Evolutionary conservation across 805 yeast species (phyloP).

Genomic region (Kodamaea fukazawae): DNA sequence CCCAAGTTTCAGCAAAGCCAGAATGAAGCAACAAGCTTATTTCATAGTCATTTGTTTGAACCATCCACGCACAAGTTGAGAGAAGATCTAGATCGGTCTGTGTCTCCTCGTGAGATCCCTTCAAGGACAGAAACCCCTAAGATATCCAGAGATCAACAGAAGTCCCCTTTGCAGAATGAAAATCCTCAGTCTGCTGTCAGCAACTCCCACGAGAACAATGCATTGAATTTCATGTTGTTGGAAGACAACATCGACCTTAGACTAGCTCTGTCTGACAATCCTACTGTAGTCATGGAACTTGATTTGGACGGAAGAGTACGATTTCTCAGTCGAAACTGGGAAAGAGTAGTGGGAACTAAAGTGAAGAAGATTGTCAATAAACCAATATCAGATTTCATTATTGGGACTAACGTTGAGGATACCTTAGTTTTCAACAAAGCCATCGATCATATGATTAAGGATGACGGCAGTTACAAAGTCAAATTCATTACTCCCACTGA

Average conservation of each 20-base stretch:
- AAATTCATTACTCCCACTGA: conserved; percentile 60
- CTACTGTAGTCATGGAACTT: conserved; percentile 79
- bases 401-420: conserved; percentile 62
- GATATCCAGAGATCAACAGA: not conserved
- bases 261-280: conserved; percentile 64
- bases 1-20: no score
- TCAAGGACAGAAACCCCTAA: not conserved
- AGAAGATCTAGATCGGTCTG: conserved; percentile 26
- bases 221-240: conserved; percentile 2
- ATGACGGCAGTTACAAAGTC: conserved; percentile 76
- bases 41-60: conserved; percentile 21
- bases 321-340: conserved; percentile 78
- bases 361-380: conserved; percentile 50
- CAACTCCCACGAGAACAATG: not conserved
- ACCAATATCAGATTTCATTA: conserved; percentile 61
- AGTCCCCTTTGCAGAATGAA: not conserved
- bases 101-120: conserved; percentile 32
- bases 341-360: conserved; percentile 66
- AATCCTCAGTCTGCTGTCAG: not conserved
- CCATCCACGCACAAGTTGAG: conserved; percentile 11
- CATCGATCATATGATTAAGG: conserved; percentile 62
- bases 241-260: conserved; percentile 45
- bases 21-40: conserved; percentile 5
- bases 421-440: conserved; percentile 67
- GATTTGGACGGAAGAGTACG: conserved; percentile 76